Base-by-base conservation (phyloP, 352 stramenopile species). In the Globisporangium apiculatum region DNA sequence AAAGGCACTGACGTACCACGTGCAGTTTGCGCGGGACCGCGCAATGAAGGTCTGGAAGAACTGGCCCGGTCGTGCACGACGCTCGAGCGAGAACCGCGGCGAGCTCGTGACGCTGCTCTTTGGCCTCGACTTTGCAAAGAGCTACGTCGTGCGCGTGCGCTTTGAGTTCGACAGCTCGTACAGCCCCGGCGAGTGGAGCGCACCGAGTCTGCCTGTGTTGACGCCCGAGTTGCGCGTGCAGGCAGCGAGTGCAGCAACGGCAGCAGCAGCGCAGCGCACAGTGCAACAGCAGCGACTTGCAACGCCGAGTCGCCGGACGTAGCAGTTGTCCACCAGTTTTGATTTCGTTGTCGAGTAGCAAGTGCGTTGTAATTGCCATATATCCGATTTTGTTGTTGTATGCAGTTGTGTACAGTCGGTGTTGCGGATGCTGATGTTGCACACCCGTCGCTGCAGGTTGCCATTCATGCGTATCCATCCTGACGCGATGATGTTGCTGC, bases 31-130 rank as follows among this genome's bases (percentile, higher is more conserved):
- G 48, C 76, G 81, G 4, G 81, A 91, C 56, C 81, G 81, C 47
- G 75, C 81, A 3, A 79, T 91, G 71, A 85, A 80, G 51, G 81
- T 91, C 37, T 91, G 81, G 81, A 88, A 87, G 55, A 91, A 72
- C 56, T 91, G 81, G 81, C 71, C 73, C 0, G 81, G 77, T 0
- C 68, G 75, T 24, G 67, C 75, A 18, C 68, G 68, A 31, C 68
- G 67, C 48, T 69, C 75, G 7, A 64, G 62, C 37, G 72, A 81
- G 14, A 82, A 70, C 52, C 76, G 84, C 14, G 68, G 64, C 1
- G 79, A 89, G 62, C 64, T 91, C 12, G 62, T 75, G 7, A 85
- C 81, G 43, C 74, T 78, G 18, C 77, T 91, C 42, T 83, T 75
- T 51, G 81, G 81, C 0, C 77, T 91, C 12, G 81, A 91, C 58